These are phyloP conservation scores for Inga oerstediana DNA, from an alignment of 306 rosid genomes.

Conservation along the genomic window DNA sequence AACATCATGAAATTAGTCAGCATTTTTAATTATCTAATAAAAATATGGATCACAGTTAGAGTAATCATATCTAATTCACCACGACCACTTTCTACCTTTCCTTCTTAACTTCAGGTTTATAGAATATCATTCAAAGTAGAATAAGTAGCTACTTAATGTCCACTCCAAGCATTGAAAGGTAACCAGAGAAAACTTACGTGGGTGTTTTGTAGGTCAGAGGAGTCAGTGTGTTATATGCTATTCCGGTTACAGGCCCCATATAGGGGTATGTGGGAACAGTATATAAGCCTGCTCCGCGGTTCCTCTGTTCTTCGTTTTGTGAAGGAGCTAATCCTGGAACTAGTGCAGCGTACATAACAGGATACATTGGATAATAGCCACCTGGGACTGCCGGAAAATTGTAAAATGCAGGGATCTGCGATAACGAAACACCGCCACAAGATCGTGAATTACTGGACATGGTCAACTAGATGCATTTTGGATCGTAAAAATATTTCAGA, in stretches of 20 bases:
- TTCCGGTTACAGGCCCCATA: slow-evolving; percentile 71
- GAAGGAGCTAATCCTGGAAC: slow-evolving; percentile 55
- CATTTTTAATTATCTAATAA: slow-evolving; percentile 14
- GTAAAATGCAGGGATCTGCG: slow-evolving; percentile 57
- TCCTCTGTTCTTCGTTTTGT: slow-evolving; percentile 62
- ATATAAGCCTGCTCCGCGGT: slow-evolving; percentile 90
- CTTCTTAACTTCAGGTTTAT: neutral
- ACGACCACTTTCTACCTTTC: neutral
- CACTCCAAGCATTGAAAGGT: neutral
- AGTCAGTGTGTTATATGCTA: slow-evolving; percentile 63
- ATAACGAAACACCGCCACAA: slow-evolving; percentile 24
- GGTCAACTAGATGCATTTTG: neutral
- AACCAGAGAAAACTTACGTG: slow-evolving; percentile 54
- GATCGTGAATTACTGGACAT: neutral
- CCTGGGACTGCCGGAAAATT: slow-evolving; percentile 44
- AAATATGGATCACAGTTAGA: neutral
- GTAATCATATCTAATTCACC: slow-evolving; percentile 3
- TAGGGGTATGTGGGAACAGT: slow-evolving; percentile 75
- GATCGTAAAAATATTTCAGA: neutral
- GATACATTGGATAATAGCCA: slow-evolving; percentile 72
- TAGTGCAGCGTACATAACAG: slow-evolving; percentile 56
- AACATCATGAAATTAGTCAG: slow-evolving; percentile 13
- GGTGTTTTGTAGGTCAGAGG: slow-evolving; percentile 88
- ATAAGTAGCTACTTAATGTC: slow-evolving; percentile 19
- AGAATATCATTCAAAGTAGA: neutral